Conservation (phyloP, 2,329 filamentous ascomycete genomes). For the Juglanconis juglandina region DNA sequence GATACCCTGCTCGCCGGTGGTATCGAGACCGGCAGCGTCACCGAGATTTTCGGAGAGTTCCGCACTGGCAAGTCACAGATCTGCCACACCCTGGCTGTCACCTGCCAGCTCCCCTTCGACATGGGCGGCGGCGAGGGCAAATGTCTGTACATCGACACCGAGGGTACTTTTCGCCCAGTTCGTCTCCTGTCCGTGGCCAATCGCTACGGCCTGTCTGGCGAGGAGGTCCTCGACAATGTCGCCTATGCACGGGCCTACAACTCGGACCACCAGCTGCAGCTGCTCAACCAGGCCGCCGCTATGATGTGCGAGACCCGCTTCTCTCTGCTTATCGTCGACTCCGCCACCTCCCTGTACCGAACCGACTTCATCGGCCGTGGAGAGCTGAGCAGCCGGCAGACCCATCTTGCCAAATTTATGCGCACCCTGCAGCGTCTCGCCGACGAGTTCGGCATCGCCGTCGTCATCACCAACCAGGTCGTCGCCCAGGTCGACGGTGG, state of each 20-base stretch:
- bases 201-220: conserved; percentile 87
- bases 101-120: conserved; percentile 94
- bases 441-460: conserved; percentile 89
- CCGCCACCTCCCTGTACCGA: conserved; percentile 89
- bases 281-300: conserved; percentile 88
- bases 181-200: conserved; percentile 88
- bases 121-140: conserved; percentile 99
- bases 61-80: conserved; percentile 98
- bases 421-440: conserved; percentile 74
- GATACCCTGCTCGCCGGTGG: conserved; percentile 93
- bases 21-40: conserved; percentile 95
- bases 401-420: conserved; percentile 85
- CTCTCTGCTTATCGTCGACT: conserved; percentile 92
- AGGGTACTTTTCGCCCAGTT: conserved; percentile 93
- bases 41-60: conserved; percentile 97
- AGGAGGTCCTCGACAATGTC: conserved; percentile 97
- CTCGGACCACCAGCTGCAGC: conserved; percentile 92
- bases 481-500: conserved; percentile 97
- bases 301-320: conserved; percentile 99
- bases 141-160: conserved; percentile 96
- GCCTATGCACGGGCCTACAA: conserved; percentile 98
- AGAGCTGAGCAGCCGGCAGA: conserved; percentile 90
- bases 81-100: conserved; percentile 96
- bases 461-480: conserved; percentile 98
- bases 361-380: conserved; percentile 97